Evolutionary conservation across 2,329 filamentous ascomycete genomes (phyloP), one percentile per base, ranked within the genome.

Genomic region (Xylaria hypoxylon): DNA sequence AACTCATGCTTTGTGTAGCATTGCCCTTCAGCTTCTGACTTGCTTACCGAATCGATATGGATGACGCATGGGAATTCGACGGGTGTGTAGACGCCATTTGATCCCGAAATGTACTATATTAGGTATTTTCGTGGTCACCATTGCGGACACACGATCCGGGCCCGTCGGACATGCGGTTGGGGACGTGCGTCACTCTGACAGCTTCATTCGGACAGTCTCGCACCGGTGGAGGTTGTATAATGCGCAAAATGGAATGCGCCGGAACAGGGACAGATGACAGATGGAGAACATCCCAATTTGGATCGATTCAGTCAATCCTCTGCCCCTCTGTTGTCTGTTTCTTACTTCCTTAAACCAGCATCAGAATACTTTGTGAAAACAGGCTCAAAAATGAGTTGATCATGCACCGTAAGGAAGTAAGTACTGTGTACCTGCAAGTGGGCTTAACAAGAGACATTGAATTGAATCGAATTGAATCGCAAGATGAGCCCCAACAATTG

Each of bases 401-500:
- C 2, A 52, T 52, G 28, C 45, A n/a, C 31, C 3, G 15, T 53
- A 33, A 4, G 45, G 13, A 53, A 11, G 55, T 40, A 42, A 52
- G 52, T 51, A 67, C 65, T 42, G 28, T 47, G 51, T 64, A 67
- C 65, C 22, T 51, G 22, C 24, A 59, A 17, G 57, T 62, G 57
- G 62, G 58, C 53, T 65, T 33, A 33, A 55, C 40, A n/a, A 55
- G 31, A 35, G 33, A 52, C 26, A 13, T 35, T 35, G 51, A 40
- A 47, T 17, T 26, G 33, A 40, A 19, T 35, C 13, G 62, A 52
- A 53, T 47, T 31, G 48, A 28, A 48, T 59, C 57, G 50, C 31
- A 62, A 65, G 66, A 61, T 69, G 69, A 72, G 31, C 72, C 73
- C 73, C 73, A 75, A 75, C 73, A 75, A 75, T 75, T 75, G 73